Evolutionary conservation across 345 rosid species (phyloP).

Genomic region (Gossypium anomalum): DNA sequence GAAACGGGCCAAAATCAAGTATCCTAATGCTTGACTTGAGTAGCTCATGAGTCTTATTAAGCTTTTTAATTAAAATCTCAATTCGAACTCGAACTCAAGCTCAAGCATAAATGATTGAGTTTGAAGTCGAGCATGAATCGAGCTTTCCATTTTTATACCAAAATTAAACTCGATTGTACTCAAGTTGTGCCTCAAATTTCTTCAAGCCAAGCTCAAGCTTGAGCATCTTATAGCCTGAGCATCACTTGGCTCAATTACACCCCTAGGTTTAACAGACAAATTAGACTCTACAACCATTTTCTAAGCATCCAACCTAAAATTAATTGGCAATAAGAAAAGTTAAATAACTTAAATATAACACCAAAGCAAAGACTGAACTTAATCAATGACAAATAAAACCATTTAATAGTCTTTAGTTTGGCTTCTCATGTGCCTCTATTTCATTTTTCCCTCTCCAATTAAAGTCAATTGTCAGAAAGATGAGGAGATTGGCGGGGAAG

Average conservation of each 20-base stretch:
- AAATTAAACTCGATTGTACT: background rate
- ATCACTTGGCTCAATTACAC: background rate
- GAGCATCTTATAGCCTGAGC: background rate
- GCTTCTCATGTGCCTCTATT: background rate
- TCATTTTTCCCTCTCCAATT: slow-evolving; percentile 3
- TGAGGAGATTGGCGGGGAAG: background rate
- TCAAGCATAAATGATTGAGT: background rate
- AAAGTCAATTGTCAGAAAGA: background rate
- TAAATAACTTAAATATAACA: background rate
- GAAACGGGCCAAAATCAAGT: background rate
- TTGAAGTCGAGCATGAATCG: background rate
- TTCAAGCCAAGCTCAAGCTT: background rate
- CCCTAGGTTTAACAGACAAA: background rate
- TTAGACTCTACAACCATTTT: background rate
- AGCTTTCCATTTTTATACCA: background rate
- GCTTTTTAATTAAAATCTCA: background rate
- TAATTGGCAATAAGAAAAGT: background rate
- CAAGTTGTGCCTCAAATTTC: background rate
- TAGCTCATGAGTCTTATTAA: background rate
- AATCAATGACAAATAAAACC: background rate
- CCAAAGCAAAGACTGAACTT: background rate
- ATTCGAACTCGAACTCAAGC: background rate
- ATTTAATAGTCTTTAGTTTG: background rate
- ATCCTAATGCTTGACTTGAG: background rate
- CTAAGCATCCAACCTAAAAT: background rate